Base-by-base conservation (phyloP, 1,284 basidiomycete genomes). In the Flammula alnicola region DNA sequence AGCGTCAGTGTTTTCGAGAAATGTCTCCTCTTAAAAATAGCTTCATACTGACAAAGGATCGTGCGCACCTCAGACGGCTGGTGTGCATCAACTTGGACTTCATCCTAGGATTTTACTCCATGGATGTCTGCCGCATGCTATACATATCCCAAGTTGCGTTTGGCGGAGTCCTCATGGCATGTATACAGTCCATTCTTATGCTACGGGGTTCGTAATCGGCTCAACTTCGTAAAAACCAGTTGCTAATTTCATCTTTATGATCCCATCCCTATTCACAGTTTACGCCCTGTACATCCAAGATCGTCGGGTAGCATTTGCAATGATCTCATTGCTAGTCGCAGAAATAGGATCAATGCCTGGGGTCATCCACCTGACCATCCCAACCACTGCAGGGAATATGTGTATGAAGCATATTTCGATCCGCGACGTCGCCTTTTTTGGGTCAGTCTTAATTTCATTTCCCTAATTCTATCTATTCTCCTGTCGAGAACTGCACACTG, bases 271-370 rank as follows among this genome's bases (percentile, higher is more conserved):
- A n/a, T 31, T 27, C 20, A 35, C 30, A 59, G 58, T 54, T 3
- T 59, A 59, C n/a, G 58, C 58, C 3, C 40, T 59, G 17, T 59
- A 49, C 27, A 51, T 47, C 10, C 47, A 51, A 46, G 47, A 57
- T 49, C 55, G 52, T 31, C 38, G 52, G 14, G 23, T 59, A 22
- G 54, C 57, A 8, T 47, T 50, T 16, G 50, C 51, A 16, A 56
- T 59, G 52, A 33, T 51, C 5, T 47, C 49, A 9, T 40, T 59
- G 23, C 54, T 59, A 12, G 42, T 54, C 25, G 51, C 54, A n/a
- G 51, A 59, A 50, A 26, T 59, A n/a, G 52, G 52, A 16, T 52
- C 52, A 6, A 56, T 56, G 47, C 57, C 57, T 16, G 52, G 49
- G 11, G 33, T 49, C 23, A 56, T 58, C 44, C 44, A 49, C 31